Evolutionary conservation across 2,329 filamentous ascomycete genomes (phyloP), one percentile per base, ranked within the genome.

Genomic region (Cladosporium cucumerinum): DNA sequence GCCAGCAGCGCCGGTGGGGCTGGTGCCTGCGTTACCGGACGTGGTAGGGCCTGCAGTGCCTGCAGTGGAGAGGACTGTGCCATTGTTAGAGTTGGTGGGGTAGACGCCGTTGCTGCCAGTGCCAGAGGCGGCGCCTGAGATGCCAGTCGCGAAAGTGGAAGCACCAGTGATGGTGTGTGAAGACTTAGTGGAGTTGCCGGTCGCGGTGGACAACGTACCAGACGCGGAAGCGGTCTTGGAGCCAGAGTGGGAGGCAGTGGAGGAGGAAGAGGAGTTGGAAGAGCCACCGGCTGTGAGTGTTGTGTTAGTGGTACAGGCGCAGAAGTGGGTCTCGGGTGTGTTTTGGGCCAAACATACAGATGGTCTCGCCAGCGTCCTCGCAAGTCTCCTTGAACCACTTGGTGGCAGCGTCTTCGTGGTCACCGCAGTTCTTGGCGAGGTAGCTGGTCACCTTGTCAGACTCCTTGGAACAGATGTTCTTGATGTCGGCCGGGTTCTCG

Each of bases 321-420:
- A 54, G 54, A 23, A 25, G 28, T 39, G 28, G 21, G 36, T 54
- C 23, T 55, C 11, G 30, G 23, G 30, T 23, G 57, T n/a, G 26
- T 34, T 55, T 39, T 51, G n/a, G n/a, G 25, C 16, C 32, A 25
- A 39, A 61, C 71, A 30, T 68, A 76, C 74, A 66, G 65, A 76
- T 69, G 16, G 69, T 69, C 23, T 73, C 68, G 59, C 74, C 74
- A 32, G 71, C 74, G 39, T 68, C 67, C 39, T 72, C 71, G 72
- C 76, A 78, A 39, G 71, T 67, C 48, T 68, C 66, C 34, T 69
- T 66, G 67, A 75, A 76, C 46, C 70, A 73, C 62, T 68, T 70
- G 67, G 70, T 68, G 32, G 75, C 76, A 21, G 66, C 65, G 18
- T 73, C 58, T 21, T 69, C 59, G 57, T 72, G 68, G 67, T 69